Evolutionary conservation across 768 basidiomycete species (phyloP).

Genomic region (Kwoniella botswanensis): DNA sequence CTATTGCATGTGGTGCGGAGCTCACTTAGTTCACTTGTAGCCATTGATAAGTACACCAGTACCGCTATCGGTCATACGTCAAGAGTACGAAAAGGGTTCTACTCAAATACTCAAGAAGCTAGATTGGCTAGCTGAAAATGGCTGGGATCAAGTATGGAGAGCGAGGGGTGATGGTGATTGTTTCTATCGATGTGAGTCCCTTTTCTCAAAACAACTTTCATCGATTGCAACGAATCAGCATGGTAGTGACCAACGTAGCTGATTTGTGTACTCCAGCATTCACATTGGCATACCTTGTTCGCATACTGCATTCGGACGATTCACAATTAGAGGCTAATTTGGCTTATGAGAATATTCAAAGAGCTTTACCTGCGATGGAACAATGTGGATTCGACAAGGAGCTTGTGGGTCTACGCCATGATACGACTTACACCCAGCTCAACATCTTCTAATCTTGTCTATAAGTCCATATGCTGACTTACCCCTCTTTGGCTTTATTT

Average conservation of each 20-base stretch:
- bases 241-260: no score
- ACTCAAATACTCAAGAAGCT: conserved; percentile 72
- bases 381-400: conserved; percentile 12
- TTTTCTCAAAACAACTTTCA: no score
- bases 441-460: no score
- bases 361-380: conserved; percentile 64
- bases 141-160: conserved; percentile 71
- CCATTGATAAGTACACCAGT: conserved; percentile 58
- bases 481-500: background rate
- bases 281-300: conserved; percentile 78
- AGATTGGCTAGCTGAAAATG: conserved; percentile 68
- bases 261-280: conserved; percentile 63
- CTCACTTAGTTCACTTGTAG: conserved; percentile 6
- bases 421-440: background rate
- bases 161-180: conserved; percentile 80
- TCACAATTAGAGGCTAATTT: conserved; percentile 62
- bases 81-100: conserved; percentile 53
- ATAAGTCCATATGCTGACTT: no score
- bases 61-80: conserved; percentile 48
- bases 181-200: conserved; percentile 78
- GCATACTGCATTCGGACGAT: conserved; percentile 65
- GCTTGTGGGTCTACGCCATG: background rate
- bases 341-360: conserved; percentile 65
- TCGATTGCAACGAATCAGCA: no score
- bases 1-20: background rate